Base-by-base conservation (phyloP, 2,329 filamentous ascomycete genomes). In the Neofusicoccum umdonicola region DNA sequence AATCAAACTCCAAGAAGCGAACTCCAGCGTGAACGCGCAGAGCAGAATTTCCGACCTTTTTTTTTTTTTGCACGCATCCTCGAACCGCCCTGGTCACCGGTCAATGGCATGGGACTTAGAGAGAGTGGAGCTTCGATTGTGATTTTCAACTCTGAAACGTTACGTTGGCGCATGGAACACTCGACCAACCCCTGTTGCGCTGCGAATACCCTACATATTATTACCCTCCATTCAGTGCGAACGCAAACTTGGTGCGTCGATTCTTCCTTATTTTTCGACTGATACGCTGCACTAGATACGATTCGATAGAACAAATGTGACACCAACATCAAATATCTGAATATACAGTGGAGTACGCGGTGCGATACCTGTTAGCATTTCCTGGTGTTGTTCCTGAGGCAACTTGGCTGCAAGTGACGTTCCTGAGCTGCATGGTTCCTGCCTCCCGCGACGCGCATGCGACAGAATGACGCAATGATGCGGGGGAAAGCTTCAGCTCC, bases 381-480 rank as follows among this genome's bases (percentile, higher is more conserved):
- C 27, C 27, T 31, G 37, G 37, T 39, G 37, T 39, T 39, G 37
- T 39, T 39, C 37, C 37, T 39, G 35, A 39, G 35, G 35, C 35
- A 39, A 39, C 22, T 22, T 22, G 22, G 35, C 35, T 39, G 35
- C 35, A 39, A 12, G 35, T 50, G 47, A 19, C 47, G 12, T 3
- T n/a, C n/a, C 6, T 27, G 19, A 19, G 34, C n/a, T 35, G 22
- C 39, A 34, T 58, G 54, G 54, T 45, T 58, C 39, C 54, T 58
- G 54, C 52, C 34, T 57, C 19, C 17, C 15, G 56, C 56, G 42
- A 60, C 44, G 15, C 17, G 31, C n/a, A 39, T 62, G 58, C 58
- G 58, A 42, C 58, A 62, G 13, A 19, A 47, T 62, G 58, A 62
- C 58, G 58, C 58, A 62, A 62, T 42, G 15, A 17, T 22, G 58